phyloP scores from a whole-genome alignment of 2,329 filamentous ascomycete genomes.

The Hysterium pulicare region DNA sequence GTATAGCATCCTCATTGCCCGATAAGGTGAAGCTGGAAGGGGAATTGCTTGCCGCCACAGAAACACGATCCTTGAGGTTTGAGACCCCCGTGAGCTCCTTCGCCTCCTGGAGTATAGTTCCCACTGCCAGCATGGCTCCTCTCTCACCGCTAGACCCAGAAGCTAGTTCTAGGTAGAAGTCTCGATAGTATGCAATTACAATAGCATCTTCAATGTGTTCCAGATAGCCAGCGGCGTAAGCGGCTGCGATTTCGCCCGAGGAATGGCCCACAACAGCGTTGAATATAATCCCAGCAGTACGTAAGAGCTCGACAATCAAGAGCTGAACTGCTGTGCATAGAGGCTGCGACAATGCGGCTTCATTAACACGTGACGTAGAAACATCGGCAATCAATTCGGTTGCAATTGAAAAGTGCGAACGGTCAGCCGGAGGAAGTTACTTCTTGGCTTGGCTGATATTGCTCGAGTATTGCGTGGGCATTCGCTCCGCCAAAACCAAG shows the following conservation, averaged over 20 bases:
- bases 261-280: slow-evolving; percentile 41
- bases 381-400: slow-evolving; percentile 9
- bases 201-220: slow-evolving; percentile 15
- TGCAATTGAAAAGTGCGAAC: slow-evolving; percentile 13
- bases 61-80: slow-evolving; percentile 14
- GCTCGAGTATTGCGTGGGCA: not conserved
- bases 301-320: slow-evolving; percentile 27
- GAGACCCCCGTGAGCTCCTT: not conserved
- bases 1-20: slow-evolving; percentile 15
- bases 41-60: slow-evolving; percentile 22
- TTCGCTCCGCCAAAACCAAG: slow-evolving; percentile 1
- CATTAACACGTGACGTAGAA: slow-evolving; percentile 7
- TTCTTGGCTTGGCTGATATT: slow-evolving; percentile 9
- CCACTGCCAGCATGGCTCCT: slow-evolving; percentile 35
- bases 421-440: slow-evolving; percentile 8
- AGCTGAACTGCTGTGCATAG: slow-evolving; percentile 39
- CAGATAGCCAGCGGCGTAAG: slow-evolving; percentile 30
- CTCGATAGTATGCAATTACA: slow-evolving; percentile 20
- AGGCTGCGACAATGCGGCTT: slow-evolving; percentile 26
- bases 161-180: slow-evolving; percentile 6
- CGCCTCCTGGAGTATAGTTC: slow-evolving; percentile 9
- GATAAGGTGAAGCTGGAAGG: slow-evolving; percentile 12
- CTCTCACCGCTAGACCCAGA: slow-evolving; percentile 1
- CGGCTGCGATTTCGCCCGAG: slow-evolving; percentile 41
- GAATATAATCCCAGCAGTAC: slow-evolving; percentile 21